phyloP scores from a whole-genome alignment of 768 basidiomycete species.

The Tephrocybe sp. region DNA sequence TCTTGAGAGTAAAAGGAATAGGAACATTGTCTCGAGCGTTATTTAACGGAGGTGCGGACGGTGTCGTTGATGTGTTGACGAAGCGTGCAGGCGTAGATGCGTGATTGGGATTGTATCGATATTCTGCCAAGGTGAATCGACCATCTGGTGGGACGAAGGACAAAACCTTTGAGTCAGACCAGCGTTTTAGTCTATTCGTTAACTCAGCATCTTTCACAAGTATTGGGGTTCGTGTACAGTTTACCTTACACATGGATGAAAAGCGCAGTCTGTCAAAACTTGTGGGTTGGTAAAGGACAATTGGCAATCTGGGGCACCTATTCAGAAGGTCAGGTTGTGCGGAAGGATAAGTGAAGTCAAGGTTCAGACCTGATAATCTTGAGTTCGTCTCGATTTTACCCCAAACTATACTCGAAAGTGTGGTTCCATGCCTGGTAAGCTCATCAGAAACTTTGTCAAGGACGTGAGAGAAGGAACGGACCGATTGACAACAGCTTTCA shows the following conservation, averaged over 20 bases:
- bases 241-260: slow-evolving; percentile 92
- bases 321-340: neutral
- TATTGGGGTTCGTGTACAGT: slow-evolving; percentile 17
- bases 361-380: slow-evolving; percentile 62
- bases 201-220: slow-evolving; percentile 7
- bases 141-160: slow-evolving; percentile 97
- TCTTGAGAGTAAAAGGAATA: slow-evolving; percentile 49
- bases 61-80: slow-evolving; percentile 18
- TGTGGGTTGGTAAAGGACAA: slow-evolving; percentile 75
- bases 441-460: neutral
- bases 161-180: slow-evolving; percentile 70
- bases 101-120: slow-evolving; percentile 59
- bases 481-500: slow-evolving; percentile 79
- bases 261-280: slow-evolving; percentile 73
- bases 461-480: slow-evolving; percentile 28
- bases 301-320: slow-evolving; percentile 87
- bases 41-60: slow-evolving; percentile 18
- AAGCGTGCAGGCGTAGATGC: slow-evolving; percentile 27
- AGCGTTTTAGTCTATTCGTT: slow-evolving; percentile 64
- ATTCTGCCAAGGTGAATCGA: slow-evolving; percentile 79
- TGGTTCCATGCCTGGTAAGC: slow-evolving; percentile 56
- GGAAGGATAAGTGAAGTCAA: neutral
- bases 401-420: slow-evolving; percentile 64
- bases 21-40: slow-evolving; percentile 43
- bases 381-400: slow-evolving; percentile 79